These are phyloP conservation scores for Simmondsia chinensis DNA, from an alignment of 148 eudicot genomes.

Conservation along the genomic window DNA sequence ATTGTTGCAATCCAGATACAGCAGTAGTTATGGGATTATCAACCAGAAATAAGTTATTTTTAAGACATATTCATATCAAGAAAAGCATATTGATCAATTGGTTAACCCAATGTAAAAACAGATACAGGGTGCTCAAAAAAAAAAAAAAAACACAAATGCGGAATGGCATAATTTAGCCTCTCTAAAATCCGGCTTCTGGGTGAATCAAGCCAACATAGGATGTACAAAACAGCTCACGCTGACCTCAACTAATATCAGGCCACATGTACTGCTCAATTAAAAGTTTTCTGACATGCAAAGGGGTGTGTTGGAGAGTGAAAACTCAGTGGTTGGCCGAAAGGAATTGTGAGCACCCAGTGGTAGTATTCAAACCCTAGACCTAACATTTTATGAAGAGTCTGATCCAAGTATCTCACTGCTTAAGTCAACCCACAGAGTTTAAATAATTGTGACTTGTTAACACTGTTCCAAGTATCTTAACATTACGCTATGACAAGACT, in stretches of 20 bases:
- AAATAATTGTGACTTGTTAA: conserved; percentile 7
- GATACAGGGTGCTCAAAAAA: not conserved
- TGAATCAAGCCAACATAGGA: not conserved
- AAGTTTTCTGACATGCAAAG: too few relatives aligned
- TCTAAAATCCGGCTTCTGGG: not conserved
- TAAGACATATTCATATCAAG: not conserved
- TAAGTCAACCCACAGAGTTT: too few relatives aligned
- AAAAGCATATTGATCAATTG: conserved; percentile 1
- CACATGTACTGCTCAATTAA: too few relatives aligned
- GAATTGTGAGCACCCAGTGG: too few relatives aligned
- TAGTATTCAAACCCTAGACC: too few relatives aligned
- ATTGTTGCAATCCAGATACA: conserved; percentile 2
- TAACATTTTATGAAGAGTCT: too few relatives aligned
- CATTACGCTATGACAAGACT: conserved; percentile 1
- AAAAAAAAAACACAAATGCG: not conserved
- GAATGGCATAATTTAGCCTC: not conserved
- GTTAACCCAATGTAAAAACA: conserved; percentile 3
- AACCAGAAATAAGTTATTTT: not conserved
- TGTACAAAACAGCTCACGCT: too few relatives aligned
- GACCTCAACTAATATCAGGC: too few relatives aligned
- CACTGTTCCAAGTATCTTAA: not conserved
- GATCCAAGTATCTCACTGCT: too few relatives aligned
- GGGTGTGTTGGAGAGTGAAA: too few relatives aligned
- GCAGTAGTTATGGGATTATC: not conserved
- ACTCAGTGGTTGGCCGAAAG: too few relatives aligned